A percentile compares a stretch with the other conserved stretches of the same genome.
Conservation (phyloP, 495 filamentous ascomycete genomes). For the Annulohypoxylon maeteangense region DNA sequence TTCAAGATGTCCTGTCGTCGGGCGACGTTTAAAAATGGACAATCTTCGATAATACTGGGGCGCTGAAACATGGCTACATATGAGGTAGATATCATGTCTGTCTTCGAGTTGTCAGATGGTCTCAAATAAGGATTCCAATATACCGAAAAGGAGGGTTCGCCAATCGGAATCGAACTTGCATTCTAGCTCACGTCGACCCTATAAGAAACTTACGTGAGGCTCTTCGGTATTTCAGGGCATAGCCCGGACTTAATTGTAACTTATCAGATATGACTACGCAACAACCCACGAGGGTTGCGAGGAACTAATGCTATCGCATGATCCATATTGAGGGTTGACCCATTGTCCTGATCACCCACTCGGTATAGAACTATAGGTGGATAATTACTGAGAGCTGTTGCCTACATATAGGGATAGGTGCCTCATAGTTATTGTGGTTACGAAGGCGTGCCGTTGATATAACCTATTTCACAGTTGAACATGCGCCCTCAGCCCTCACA, state of each 20-base stretch:
- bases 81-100: not conserved
- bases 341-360: too few relatives aligned
- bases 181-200: not conserved
- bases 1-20: not conserved
- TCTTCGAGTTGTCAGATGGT: not conserved
- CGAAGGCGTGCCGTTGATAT: too few relatives aligned
- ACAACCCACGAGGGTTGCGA: not conserved
- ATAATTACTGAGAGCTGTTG: too few relatives aligned
- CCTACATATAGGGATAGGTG: too few relatives aligned
- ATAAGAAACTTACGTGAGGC: constrained; percentile 2
- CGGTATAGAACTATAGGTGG: too few relatives aligned
- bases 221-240: not conserved
- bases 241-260: not conserved
- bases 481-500: too few relatives aligned
- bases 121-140: not conserved
- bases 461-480: too few relatives aligned
- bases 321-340: too few relatives aligned
- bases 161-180: not conserved
- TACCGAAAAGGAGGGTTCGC: not conserved
- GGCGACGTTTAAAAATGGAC: not conserved
- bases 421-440: too few relatives aligned
- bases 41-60: not conserved
- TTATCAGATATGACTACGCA: not conserved
- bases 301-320: too few relatives aligned
- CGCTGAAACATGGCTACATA: not conserved